phyloP scores from a whole-genome alignment of 2,329 filamentous ascomycete genomes.

The Epichloe gansuensis region DNA sequence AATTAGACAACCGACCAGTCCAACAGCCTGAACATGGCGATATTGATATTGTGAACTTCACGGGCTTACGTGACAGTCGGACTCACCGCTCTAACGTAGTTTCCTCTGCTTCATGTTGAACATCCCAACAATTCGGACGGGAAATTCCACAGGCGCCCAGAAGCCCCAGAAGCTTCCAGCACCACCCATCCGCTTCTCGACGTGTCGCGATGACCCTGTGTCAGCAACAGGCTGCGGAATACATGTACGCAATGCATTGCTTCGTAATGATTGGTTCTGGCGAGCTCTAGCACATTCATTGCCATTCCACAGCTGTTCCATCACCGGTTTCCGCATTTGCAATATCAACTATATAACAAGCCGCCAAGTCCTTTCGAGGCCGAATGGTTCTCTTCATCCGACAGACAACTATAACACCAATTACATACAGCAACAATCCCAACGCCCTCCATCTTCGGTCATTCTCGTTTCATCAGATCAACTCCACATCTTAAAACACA shows the following conservation, averaged over 20 bases:
- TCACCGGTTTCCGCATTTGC: not conserved
- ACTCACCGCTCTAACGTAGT: too few relatives aligned
- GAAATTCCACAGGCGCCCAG: constrained; percentile 14
- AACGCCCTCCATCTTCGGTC: not conserved
- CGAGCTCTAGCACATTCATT: constrained; percentile 10
- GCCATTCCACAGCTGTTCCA: not conserved
- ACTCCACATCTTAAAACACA: not conserved
- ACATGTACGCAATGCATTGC: not conserved
- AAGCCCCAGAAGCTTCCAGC: constrained; percentile 9
- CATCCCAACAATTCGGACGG: too few relatives aligned
- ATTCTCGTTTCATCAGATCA: not conserved
- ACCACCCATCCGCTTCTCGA: constrained; percentile 1
- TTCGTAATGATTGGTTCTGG: constrained; percentile 11
- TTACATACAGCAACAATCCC: not conserved
- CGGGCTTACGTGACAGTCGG: too few relatives aligned
- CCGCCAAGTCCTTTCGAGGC: too few relatives aligned
- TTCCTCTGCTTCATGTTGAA: too few relatives aligned
- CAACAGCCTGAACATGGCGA: too few relatives aligned
- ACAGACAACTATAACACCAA: not conserved
- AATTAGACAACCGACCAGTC: too few relatives aligned
- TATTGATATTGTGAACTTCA: too few relatives aligned
- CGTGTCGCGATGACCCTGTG: not conserved
- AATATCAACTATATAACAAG: too few relatives aligned
- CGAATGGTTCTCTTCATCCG: not conserved
- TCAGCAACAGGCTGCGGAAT: constrained; percentile 6